Conservation (phyloP, 2,329 filamentous ascomycete species). For the Ascochyta koolunga region DNA sequence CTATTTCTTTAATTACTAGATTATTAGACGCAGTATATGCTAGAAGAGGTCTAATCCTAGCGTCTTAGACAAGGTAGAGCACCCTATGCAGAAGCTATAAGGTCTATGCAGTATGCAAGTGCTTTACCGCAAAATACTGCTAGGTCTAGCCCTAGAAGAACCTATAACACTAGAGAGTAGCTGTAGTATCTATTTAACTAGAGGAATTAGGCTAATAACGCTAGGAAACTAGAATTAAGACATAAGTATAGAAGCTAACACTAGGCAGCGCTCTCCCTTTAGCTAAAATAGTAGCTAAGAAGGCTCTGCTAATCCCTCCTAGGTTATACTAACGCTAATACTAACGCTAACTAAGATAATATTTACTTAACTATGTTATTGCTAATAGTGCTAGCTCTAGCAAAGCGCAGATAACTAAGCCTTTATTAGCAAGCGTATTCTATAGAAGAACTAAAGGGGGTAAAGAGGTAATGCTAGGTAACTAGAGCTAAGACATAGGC, state of each 20-base stretch:
- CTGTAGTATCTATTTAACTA: conserved; percentile 3
- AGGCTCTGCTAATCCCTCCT: not conserved
- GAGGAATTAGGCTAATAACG: conserved; percentile 3
- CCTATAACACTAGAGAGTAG: conserved; percentile 7
- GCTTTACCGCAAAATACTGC: not conserved
- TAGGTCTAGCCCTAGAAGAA: not conserved
- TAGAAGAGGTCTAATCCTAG: not conserved
- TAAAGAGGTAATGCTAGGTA: conserved; percentile 4
- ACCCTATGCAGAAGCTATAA: not conserved
- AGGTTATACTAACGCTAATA: not conserved
- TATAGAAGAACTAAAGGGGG: conserved; percentile 1
- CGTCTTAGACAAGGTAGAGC: not conserved
- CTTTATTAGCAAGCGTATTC: not conserved
- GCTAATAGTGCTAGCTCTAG: not conserved
- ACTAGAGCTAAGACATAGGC: not conserved
- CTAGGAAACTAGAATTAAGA: conserved; percentile 3
- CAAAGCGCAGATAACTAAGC: not conserved
- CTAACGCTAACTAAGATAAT: conserved; percentile 1
- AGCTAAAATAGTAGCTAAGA: not conserved
- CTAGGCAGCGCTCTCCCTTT: conserved; percentile 2
- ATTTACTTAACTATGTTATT: not conserved
- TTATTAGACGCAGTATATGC: not conserved
- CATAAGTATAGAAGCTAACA: conserved; percentile 5
- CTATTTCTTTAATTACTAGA: not conserved
- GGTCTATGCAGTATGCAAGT: not conserved